Base-by-base conservation (phyloP, 805 yeast species). In the Candida hungchunana region DNA sequence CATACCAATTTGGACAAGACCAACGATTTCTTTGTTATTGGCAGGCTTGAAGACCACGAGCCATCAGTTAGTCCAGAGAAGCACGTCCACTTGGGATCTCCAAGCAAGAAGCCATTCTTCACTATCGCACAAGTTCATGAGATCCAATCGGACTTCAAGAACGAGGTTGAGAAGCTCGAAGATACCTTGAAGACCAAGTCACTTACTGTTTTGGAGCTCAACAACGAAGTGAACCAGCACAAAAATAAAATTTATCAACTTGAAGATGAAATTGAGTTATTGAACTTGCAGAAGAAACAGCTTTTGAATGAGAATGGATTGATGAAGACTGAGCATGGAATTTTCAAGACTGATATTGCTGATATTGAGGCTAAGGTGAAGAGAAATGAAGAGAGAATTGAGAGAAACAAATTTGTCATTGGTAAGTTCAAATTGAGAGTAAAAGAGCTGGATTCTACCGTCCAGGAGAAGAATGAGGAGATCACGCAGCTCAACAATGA, bases 81-180 rank as follows among this genome's bases (percentile, higher is more conserved):
- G 20, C 46, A 22, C n/a, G 6, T 26, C 1, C 36, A 30, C 5
- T 12, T 37, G 11, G 37, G 31, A 10, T 34, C 51, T 8, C 57
- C 56, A 17, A 48, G 38, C 23, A 38, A 51, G 28, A 50, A 49
- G 38, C 58, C 59, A 7, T 42, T 50, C 26, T 56, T 51, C 37
- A 43, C 59, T 5, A 47, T 55, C 13, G 16, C 39, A 2, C 59
- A 56, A 27, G 50, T 56, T 7, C 53, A 55, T 25, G 52, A 51
- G 17, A 50, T 53, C 26, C 58, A 53, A 35, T 36, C 42, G 6
- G 56, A 47, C 11, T 54, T 51, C 37, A 46, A 40, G 32, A 31
- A 25, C 12, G 50, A 53, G 16, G 46, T 46, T 25, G 47, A 39
- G n/a, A 44, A 46, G 13, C 32, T 57, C 12, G 46, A 46, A 18